Conservation (phyloP, 441 rosid genomes). For the Lepidium campestre region DNA sequence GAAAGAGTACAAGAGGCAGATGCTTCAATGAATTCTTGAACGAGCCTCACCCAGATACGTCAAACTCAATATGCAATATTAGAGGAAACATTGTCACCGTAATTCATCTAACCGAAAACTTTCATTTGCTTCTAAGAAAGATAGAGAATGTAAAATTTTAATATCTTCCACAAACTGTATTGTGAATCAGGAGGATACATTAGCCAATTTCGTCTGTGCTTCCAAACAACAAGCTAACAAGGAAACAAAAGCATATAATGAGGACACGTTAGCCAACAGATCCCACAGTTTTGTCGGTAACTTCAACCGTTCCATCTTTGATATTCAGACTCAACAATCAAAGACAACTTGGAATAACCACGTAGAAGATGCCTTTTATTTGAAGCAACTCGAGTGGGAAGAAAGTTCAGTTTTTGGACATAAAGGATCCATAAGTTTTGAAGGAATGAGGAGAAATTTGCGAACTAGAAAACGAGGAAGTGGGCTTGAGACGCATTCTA, state of each 20-base stretch:
- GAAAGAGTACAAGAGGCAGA: conserved; percentile 10
- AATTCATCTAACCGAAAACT: conserved; percentile 1
- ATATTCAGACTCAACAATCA: conserved; percentile 28
- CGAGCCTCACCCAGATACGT: conserved; percentile 16
- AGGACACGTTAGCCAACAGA: conserved; percentile 26
- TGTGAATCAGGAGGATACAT: conserved; percentile 26
- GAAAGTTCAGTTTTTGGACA: conserved; percentile 36
- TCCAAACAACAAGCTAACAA: conserved; percentile 20
- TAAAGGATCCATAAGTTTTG: conserved; percentile 31
- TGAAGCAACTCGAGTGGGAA: conserved; percentile 27
- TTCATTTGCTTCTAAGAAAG: neutral
- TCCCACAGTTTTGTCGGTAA: conserved; percentile 31
- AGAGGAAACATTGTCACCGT: conserved; percentile 1
- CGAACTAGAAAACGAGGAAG: conserved; percentile 9
- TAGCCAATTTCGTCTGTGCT: neutral
- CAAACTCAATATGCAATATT: neutral
- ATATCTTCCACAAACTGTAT: neutral
- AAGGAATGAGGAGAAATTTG: conserved; percentile 26
- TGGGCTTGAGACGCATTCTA: conserved; percentile 19
- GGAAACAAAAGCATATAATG: conserved; percentile 20
- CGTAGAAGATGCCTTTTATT: conserved; percentile 24
- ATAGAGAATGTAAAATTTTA: neutral
- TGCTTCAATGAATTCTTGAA: conserved; percentile 19
- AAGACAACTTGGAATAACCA: conserved; percentile 17
- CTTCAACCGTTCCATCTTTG: conserved; percentile 40